phyloP scores from a whole-genome alignment of 2,329 filamentous ascomycete genomes.

The Colletotrichum sp. region DNA sequence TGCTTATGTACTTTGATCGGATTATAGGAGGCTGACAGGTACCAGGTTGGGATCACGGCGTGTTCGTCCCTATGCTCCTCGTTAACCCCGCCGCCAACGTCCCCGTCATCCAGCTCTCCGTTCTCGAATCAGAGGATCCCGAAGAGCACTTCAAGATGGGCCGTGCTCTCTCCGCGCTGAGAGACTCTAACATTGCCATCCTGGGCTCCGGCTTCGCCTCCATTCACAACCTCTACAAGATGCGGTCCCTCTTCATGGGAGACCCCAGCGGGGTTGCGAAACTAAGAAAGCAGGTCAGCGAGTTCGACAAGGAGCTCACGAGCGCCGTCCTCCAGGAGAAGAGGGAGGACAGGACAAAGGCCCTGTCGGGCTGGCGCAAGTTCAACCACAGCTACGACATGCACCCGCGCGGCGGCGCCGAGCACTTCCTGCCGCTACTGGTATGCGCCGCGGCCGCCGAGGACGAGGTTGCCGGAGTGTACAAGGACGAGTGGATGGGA shows the following conservation, averaged over 20 bases:
- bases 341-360: constrained; percentile 38
- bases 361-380: constrained; percentile 51
- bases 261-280: constrained; percentile 28
- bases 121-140: constrained; percentile 57
- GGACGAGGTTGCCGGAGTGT: constrained; percentile 47
- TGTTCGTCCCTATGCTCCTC: constrained; percentile 63
- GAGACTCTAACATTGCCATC: constrained; percentile 60
- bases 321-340: constrained; percentile 41
- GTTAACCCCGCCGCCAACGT: constrained; percentile 56
- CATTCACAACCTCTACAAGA: constrained; percentile 58
- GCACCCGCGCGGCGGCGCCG: constrained; percentile 58
- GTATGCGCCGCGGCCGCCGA: constrained; percentile 59
- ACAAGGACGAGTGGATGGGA: constrained; percentile 54
- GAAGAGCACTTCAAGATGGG: constrained; percentile 56
- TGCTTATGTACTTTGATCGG: not conserved
- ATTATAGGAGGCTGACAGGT: not conserved
- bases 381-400: constrained; percentile 55
- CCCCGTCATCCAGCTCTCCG: constrained; percentile 63
- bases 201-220: constrained; percentile 66
- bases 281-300: constrained; percentile 26
- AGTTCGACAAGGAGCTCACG: constrained; percentile 53
- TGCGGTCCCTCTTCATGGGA: constrained; percentile 41
- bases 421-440: constrained; percentile 65
- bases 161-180: constrained; percentile 53
- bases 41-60: constrained; percentile 62